Evolutionary conservation across 192 early-diverging fungal genomes (phyloP).

Genomic region (Lobosporangium transversale): DNA sequence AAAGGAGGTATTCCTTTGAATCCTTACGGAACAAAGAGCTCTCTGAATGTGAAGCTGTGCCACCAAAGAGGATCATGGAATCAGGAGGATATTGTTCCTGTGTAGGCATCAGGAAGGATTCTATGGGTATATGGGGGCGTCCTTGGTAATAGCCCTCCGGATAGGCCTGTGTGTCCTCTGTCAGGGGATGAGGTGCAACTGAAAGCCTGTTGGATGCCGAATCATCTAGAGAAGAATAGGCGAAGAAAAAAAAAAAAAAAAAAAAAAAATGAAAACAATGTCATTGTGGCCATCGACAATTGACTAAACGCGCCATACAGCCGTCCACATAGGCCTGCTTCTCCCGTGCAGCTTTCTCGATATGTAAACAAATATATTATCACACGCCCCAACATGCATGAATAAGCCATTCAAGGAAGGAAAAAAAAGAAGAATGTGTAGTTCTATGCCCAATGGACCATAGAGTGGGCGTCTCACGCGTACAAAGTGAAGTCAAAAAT

Average conservation of each 20-base stretch:
- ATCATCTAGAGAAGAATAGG: conserved; percentile 17
- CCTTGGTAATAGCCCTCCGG: conserved; percentile 37
- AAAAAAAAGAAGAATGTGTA: too few relatives aligned
- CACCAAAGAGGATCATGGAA: conserved; percentile 39
- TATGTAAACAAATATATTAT: too few relatives aligned
- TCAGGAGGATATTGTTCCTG: conserved; percentile 47
- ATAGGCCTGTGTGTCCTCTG: conserved; percentile 9
- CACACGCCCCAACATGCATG: too few relatives aligned
- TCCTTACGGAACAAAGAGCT: conserved; percentile 39
- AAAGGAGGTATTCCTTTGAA: conserved; percentile 34
- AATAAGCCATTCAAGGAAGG: too few relatives aligned
- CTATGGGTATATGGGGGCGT: conserved; percentile 30
- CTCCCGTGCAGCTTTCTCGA: too few relatives aligned
- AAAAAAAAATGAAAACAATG: background rate
- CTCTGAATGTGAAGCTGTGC: conserved; percentile 39
- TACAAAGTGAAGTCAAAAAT: too few relatives aligned
- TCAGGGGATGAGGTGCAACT: conserved; percentile 19
- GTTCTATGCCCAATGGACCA: too few relatives aligned
- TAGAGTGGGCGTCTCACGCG: too few relatives aligned
- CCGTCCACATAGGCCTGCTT: too few relatives aligned
- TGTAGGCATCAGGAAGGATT: conserved; percentile 46
- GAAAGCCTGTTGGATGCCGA: conserved; percentile 15
- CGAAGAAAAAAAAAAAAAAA: background rate
- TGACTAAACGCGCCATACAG: too few relatives aligned
- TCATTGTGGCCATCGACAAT: too few relatives aligned